phyloP scores from a whole-genome alignment of 306 rosid genomes.

The Prunus campanulata region DNA sequence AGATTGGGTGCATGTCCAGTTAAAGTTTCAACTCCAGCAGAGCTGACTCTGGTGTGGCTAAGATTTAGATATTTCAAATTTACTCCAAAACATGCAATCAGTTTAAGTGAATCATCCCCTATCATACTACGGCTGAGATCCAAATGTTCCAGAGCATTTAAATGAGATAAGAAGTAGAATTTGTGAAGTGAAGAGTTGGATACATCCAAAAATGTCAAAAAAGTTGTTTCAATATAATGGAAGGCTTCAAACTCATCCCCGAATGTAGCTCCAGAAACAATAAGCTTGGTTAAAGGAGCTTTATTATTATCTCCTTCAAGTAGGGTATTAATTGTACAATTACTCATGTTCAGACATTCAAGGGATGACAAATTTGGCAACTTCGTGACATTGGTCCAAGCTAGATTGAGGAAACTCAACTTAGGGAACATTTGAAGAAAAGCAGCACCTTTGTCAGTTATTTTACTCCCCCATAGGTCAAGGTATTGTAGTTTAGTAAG shows the following conservation, averaged over 20 bases:
- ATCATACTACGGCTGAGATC: constrained; percentile 71
- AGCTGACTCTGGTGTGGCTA: constrained; percentile 62
- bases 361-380: constrained; percentile 63
- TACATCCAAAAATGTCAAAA: constrained; percentile 54
- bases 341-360: constrained; percentile 74
- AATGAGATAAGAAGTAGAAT: constrained; percentile 54
- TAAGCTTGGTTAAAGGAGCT: constrained; percentile 66
- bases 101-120: constrained; percentile 60
- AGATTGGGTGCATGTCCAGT: constrained; percentile 74
- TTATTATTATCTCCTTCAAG: constrained; percentile 38
- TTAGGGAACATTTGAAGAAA: constrained; percentile 57
- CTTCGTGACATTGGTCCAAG: constrained; percentile 76
- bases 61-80: constrained; percentile 70
- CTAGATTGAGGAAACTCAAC: constrained; percentile 72
- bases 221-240: constrained; percentile 36
- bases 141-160: constrained; percentile 65
- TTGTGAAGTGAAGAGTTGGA: constrained; percentile 54
- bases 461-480: constrained; percentile 88
- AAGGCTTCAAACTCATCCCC: constrained; percentile 55
- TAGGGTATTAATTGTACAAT: constrained; percentile 67
- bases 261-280: constrained; percentile 62
- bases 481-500: constrained; percentile 66
- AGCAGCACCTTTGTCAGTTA: constrained; percentile 69
- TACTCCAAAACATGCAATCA: constrained; percentile 57
- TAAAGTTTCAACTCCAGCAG: constrained; percentile 66